Base-by-base conservation (phyloP, 2,329 filamentous ascomycete genomes). In the Aspergillus neotritici region DNA sequence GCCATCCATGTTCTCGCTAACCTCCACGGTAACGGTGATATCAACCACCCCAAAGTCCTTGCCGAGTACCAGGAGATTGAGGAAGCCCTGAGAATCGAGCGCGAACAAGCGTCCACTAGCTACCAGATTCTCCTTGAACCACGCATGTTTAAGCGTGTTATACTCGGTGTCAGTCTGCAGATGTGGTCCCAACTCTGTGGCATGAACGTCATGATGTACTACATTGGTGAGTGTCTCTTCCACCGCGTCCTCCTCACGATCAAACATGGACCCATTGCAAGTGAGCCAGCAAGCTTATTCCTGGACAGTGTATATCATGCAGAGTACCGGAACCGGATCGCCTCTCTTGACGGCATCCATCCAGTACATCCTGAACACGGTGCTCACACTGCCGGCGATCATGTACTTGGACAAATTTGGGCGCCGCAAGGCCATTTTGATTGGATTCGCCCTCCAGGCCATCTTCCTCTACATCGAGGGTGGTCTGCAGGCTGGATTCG, bases 341-440 rank as follows among this genome's bases (percentile, higher is more conserved):
- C 75, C 79, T 13, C 71, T 87, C 11, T 63, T 85, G 31, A 75
- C 83, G 6, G 83, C 80, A 11, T 79, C 77, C 7, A 84, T 86
- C 51, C 80, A 86, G 57, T 86, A 84, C 61, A 74, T 88, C 54
- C 85, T 90, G 70, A 89, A 89, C 61, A 85, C 90, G 1, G 50
- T 81, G 33, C 84, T 87, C 78, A 90, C 86, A 0, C 62, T 89
- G 3, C 84, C 84, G 0, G 85, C 84, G 1, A 75, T 90, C 15
- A 64, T 89, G 38, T 89, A 72, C 67, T 76, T 88, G 54, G 86
- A 91, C 54, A 72, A 74, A 43, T 86, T 82, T 78, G 86, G 86
- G 39, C 84, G 86, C 46, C 85, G 84, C 33, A 71, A 70, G 2
- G 78, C 82, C 3, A 72, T 87, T 34, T 69, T 87, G 12, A 58